Conservation (phyloP, 164 flowering plant species). For the Aristolochia californica region DNA sequence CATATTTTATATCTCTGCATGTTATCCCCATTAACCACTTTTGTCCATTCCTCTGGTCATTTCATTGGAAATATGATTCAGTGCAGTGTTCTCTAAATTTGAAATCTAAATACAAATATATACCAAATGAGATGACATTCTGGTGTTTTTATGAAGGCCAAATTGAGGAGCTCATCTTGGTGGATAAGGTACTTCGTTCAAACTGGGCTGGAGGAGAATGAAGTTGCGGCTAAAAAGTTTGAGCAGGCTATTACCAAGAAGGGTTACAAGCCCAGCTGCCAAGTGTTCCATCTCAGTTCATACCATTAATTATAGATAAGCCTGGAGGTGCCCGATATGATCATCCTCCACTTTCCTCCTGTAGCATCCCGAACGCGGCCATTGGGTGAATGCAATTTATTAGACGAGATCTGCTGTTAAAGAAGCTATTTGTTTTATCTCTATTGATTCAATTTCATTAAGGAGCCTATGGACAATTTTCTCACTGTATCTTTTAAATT, state of each 20-base stretch:
- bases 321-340: background rate
- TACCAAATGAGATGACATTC: too few relatives aligned
- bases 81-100: too few relatives aligned
- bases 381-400: background rate
- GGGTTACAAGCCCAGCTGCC: slow-evolving; percentile 64
- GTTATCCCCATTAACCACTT: background rate
- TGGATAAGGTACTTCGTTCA: slow-evolving; percentile 73
- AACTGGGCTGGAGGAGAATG: slow-evolving; percentile 65
- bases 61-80: too few relatives aligned
- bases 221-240: slow-evolving; percentile 61
- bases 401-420: background rate
- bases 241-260: slow-evolving; percentile 58
- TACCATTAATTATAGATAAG: slow-evolving; percentile 25
- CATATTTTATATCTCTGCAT: background rate
- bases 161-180: slow-evolving; percentile 80
- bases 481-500: background rate
- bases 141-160: slow-evolving; percentile 44
- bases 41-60: background rate
- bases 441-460: slow-evolving; percentile 3
- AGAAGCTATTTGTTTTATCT: background rate
- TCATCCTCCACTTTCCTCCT: too few relatives aligned
- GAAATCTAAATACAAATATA: too few relatives aligned
- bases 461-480: background rate
- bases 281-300: slow-evolving; percentile 73
- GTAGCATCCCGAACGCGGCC: background rate